phyloP scores from a whole-genome alignment of 1,284 basidiomycete species.

The Boletus mariae region DNA sequence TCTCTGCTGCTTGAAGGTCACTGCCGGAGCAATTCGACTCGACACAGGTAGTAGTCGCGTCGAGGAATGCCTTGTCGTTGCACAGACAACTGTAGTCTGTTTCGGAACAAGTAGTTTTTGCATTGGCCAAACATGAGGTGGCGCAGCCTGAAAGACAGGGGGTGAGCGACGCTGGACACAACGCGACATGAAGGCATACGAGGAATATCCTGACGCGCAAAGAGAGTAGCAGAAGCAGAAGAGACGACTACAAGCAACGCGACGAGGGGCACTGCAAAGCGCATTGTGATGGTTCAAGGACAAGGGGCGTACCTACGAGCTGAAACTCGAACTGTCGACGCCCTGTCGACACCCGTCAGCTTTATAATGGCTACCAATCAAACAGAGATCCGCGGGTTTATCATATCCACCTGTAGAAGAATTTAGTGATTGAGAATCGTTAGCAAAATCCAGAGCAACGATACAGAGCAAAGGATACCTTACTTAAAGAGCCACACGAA shows the following conservation, averaged over 20 bases:
- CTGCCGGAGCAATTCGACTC: constrained; percentile 39
- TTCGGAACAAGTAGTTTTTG: constrained; percentile 40
- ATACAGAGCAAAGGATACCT: no score
- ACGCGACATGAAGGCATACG: constrained; percentile 26
- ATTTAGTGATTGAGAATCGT: not conserved
- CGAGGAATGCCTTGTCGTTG: constrained; percentile 43
- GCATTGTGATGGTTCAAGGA: constrained; percentile 43
- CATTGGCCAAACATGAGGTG: constrained; percentile 40
- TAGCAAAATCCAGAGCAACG: no score
- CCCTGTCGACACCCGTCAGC: not conserved
- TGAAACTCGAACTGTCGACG: not conserved
- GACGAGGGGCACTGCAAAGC: constrained; percentile 37
- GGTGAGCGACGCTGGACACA: not conserved
- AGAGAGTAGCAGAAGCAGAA: constrained; percentile 36
- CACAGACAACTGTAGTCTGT: constrained; percentile 54
- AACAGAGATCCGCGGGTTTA: not conserved
- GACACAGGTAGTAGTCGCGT: constrained; percentile 47
- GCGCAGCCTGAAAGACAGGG: constrained; percentile 43
- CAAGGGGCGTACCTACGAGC: not conserved
- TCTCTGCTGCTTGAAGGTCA: constrained; percentile 47
- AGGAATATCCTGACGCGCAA: constrained; percentile 39
- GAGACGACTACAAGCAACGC: constrained; percentile 38
- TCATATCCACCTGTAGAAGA: not conserved
- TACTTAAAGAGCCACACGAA: no score
- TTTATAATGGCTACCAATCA: not conserved